Conservation (phyloP, 73 alveolate species). For the Blepharisma stoltei region DNA sequence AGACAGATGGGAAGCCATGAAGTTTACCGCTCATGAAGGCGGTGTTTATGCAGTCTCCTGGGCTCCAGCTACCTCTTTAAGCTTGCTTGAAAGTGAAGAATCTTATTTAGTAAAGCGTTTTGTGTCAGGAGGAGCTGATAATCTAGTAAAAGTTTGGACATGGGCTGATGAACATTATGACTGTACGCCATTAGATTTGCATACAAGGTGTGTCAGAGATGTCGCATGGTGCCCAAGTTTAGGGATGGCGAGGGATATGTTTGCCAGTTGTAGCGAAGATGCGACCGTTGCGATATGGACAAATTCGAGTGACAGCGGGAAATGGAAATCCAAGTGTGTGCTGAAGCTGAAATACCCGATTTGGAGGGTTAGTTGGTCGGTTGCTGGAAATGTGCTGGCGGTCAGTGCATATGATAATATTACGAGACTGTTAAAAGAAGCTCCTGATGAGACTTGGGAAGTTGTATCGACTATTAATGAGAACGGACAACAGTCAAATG, state of each 20-base stretch:
- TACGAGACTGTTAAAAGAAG: slow-evolving; percentile 29
- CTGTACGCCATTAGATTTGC: slow-evolving; percentile 1
- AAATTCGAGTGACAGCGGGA: not conserved
- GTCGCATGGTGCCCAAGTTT: slow-evolving; percentile 53
- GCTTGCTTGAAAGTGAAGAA: slow-evolving; percentile 28
- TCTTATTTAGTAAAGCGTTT: slow-evolving; percentile 19
- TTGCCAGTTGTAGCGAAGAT: slow-evolving; percentile 49
- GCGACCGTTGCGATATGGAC: not conserved
- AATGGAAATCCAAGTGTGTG: not conserved
- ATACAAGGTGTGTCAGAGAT: slow-evolving; percentile 54
- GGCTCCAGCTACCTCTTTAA: slow-evolving; percentile 54
- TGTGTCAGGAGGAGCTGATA: slow-evolving; percentile 23
- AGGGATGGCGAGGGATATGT: slow-evolving; percentile 31
- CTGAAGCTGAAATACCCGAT: slow-evolving; percentile 23
- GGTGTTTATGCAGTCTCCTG: slow-evolving; percentile 45
- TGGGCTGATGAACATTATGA: slow-evolving; percentile 18
- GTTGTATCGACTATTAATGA: slow-evolving; percentile 33
- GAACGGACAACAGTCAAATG: not conserved
- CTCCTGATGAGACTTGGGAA: slow-evolving; percentile 31
- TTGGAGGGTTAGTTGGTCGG: slow-evolving; percentile 45
- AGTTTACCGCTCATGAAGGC: slow-evolving; percentile 47
- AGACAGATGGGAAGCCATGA: slow-evolving; percentile 38
- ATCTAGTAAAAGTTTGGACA: slow-evolving; percentile 5
- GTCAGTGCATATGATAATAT: slow-evolving; percentile 46
- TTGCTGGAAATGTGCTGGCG: slow-evolving; percentile 40